phyloP scores from a whole-genome alignment of 768 basidiomycete species.

The Xerocomellus chrysenteron region DNA sequence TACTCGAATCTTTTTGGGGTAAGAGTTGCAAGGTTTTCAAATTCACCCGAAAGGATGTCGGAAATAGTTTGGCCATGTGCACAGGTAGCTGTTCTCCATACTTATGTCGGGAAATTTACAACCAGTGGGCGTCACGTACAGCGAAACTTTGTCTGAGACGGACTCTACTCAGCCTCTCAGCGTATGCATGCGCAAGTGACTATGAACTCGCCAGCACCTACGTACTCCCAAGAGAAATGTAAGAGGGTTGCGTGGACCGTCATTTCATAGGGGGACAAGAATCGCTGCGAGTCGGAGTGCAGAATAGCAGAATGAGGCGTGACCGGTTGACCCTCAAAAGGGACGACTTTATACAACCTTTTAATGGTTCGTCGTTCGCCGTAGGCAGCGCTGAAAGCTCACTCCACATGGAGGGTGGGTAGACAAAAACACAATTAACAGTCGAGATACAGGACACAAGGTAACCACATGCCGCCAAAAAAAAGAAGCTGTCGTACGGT shows the following conservation, averaged over 20 bases:
- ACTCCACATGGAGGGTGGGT: neutral
- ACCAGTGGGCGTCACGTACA: neutral
- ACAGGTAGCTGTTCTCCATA: no score
- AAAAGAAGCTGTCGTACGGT: constrained; percentile 20
- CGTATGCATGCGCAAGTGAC: no score
- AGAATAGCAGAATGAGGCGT: neutral
- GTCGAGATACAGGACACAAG: constrained; percentile 27
- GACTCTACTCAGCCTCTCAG: neutral
- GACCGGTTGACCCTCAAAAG: neutral
- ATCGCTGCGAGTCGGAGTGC: neutral
- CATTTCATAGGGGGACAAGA: neutral
- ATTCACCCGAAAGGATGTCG: neutral
- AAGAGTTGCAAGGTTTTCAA: neutral
- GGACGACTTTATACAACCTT: neutral
- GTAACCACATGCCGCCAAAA: constrained; percentile 17
- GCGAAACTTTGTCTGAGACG: neutral
- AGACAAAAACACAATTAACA: constrained; percentile 21
- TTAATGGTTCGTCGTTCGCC: neutral
- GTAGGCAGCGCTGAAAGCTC: neutral
- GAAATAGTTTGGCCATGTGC: neutral
- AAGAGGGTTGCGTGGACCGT: neutral
- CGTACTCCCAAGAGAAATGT: neutral
- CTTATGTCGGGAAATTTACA: no score
- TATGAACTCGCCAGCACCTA: neutral
- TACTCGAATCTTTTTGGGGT: neutral